Base-by-base conservation (phyloP, 768 basidiomycete genomes). In the Russula dissimulans region DNA sequence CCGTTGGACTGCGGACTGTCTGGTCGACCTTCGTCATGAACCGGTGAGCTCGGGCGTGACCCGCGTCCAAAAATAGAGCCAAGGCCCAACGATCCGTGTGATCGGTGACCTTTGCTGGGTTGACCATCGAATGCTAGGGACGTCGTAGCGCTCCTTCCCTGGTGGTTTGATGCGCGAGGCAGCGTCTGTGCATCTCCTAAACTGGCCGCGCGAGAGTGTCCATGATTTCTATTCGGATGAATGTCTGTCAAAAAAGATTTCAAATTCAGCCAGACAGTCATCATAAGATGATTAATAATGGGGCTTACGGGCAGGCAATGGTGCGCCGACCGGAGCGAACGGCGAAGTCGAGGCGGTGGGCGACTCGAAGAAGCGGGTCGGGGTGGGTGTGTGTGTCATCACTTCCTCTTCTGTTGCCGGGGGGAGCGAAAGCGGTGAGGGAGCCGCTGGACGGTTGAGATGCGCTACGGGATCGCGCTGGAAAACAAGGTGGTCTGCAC, bases 361-460 rank as follows among this genome's bases (percentile, higher is more conserved):
- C 3, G 61, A 62, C 29, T 31, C 39, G 32, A 43, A 32, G 14
- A 61, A 39, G 12, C 43, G 55, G 18, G 36, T 29, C 5, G 50
- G 51, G 32, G 54, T 57, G 39, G 39, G 49, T 44, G 48, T 51
- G 18, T 32, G 39, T 9, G 32, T n/a, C 5, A 11, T 36, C 8
- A 17, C 29, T 11, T 52, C 41, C 29, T 67, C 64, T 17, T 57
- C 64, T 5, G 56, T 38, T 18, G 61, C 45, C 6, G 56, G 51
- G 4, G 51, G 56, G 14, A 62, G 53, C 14, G 75, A 73, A 2
- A 74, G 73, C 5, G 77, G 74, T 5, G 68, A 67, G n/a, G 72
- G 63, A 15, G 70, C 66, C 22, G 59, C 41, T 29, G 67, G 54
- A 5, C 54, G 53, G 32, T 66, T 67, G 41, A 62, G 68, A 44